Evolutionary conservation across 2,329 filamentous ascomycete genomes (phyloP), one percentile per base, ranked within the genome.

Genomic region (Hymenoscyphus linearis): DNA sequence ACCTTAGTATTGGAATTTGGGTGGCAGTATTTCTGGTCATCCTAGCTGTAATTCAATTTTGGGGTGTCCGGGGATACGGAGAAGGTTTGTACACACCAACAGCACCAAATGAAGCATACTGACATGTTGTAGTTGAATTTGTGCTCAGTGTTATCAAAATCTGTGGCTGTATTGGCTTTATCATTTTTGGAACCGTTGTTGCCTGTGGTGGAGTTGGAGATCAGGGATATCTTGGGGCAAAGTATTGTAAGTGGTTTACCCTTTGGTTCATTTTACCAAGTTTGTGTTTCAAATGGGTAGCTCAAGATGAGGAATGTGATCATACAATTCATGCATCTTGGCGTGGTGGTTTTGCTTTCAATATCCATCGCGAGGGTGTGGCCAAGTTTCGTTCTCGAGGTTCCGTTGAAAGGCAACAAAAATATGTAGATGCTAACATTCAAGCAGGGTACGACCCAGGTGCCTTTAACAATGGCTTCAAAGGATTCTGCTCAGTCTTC

Each of bases 401-500:
- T 31, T 9, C 10, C 5, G 31, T 5, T 31, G 6, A 9, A 31
- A 31, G 31, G 3, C 6, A 22, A 47, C n/a, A 18, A 18, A 47
- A 47, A 22, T 47, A 47, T 18, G 5, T 1, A 31, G 6, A 12
- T 25, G 40, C 40, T 47, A 10, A 47, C 12, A 47, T 47, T 7
- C n/a, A 12, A 18, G 40, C 5, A 47, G 40, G 84, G 83, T 74
- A 79, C 64, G 74, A 83, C 36, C 82, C 82, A 0, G 82, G 82
- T 4, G 82, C 83, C 0, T 81, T 82, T 71, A 66, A 70, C 56
- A 78, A 86, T 69, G 84, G 84, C 5, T 87, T 87, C 77, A 82
- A 85, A 73, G 85, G 85, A 31, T 81, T 87, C 68, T 86, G 83
- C 72, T 78, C 79, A 62, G 83, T 86, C 52, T 86, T 87, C 68